Evolutionary conservation across 1,284 basidiomycete species (phyloP), one percentile per base, ranked within the genome.

Genomic region (Schizophyllum commune): DNA sequence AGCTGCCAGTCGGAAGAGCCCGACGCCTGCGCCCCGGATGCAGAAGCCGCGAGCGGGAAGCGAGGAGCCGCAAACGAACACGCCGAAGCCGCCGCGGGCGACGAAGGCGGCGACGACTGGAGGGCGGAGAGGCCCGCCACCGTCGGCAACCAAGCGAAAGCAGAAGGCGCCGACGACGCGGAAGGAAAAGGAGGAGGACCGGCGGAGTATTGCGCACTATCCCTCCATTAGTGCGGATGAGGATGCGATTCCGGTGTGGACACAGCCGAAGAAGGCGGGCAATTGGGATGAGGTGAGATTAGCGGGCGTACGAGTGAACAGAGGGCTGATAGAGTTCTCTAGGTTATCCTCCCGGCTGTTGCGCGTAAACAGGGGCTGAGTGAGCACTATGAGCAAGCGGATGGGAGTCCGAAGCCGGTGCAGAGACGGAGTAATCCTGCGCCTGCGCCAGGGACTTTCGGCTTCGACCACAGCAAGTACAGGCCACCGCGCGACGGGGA

Each of bases 331-430:
- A 58, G 57, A 32, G 61, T 59, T 65, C 34, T 33, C 33, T 60
- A 79, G 77, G 77, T 79, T 53, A 76, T 80, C 15, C 67, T 80
- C 20, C 79, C 79, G 9, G 89, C 88, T 3, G 89, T 95, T 4
- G 92, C 92, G 17, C 82, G 89, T 63, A 92, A 93, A 76, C 87
- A 87, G 68, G 91, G 91, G 9, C 70, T 92, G 55, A 83, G 88
- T 60, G 82, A 79, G 52, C 80, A 86, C 63, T 90, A 87, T 66
- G 80, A 85, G 64, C 78, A 81, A 59, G 86, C 81, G 17, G 81
- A 84, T 69, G 87, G 86, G 11, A 85, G 80, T 66, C 80, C 84
- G 32, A 78, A 80, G 66, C 78, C 81, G 52, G 68, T 83, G 60
- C 39, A 47, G 39, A 47, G 13, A 8, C 2, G 39, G 17, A 47